Evolutionary conservation across 495 filamentous ascomycete genomes (phyloP), one percentile per base, ranked within the genome.

Genomic region (Penicillium paxilli): DNA sequence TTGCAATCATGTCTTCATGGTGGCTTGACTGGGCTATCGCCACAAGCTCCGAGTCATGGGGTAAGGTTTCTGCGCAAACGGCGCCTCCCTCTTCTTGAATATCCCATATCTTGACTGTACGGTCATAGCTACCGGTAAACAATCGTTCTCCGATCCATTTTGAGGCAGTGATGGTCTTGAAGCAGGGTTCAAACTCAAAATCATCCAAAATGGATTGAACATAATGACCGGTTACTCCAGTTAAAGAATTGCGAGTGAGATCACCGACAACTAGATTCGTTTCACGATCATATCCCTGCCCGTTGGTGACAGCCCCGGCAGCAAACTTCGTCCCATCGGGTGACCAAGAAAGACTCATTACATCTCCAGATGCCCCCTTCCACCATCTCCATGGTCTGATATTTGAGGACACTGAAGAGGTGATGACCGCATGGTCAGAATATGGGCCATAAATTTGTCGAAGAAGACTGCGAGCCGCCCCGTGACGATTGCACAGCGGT

Each of bases 111-210:
- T 91, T 91, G 20, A 94, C 86, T 0, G 83, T 87, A 6, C 82
- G 72, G 55, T 98, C 94, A 59, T 90, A 95, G 22, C 91, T 89
- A 0, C 86, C 87, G 0, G 91, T 92, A 56, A 86, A 96, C 0
- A 92, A 76, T 4, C 71, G 71, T 4, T 78, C 65, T 19, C 80
- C 81, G 28, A 85, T 86, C 72, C 91, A 95, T 35, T 86, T 81
- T 3, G 90, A 83, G n/a, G 83, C 10, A 14, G 11, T 32, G 8
- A 32, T 32, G 0, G n/a, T 32, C 30, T 9, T 32, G n/a, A n/a
- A n/a, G n/a, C n/a, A n/a, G n/a, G n/a, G n/a, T n/a, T n/a, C n/a
- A n/a, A n/a, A n/a, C n/a, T n/a, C n/a, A n/a, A n/a, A n/a, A n/a
- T n/a, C n/a, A n/a, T n/a, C n/a, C n/a, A n/a, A n/a, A n/a, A n/a